These are phyloP conservation scores for Russula compacta DNA, from an alignment of 768 basidiomycete genomes.

Conservation along the genomic window DNA sequence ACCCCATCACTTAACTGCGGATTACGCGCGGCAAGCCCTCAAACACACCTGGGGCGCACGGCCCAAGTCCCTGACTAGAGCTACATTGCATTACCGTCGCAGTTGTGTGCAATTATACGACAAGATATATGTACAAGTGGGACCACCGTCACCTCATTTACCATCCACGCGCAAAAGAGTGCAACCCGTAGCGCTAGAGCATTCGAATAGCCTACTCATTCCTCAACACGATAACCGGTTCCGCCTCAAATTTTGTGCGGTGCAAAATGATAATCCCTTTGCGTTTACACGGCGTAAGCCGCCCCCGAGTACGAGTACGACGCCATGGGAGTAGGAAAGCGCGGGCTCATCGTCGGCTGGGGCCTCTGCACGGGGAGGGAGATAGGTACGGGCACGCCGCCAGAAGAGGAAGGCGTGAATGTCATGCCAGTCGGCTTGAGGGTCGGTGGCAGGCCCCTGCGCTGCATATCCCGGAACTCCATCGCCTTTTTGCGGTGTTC, in stretches of 20 bases:
- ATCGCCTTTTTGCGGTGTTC: not conserved
- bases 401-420: no score
- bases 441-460: not conserved
- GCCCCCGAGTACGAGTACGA: not conserved
- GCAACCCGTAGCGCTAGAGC: no score
- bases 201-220: no score
- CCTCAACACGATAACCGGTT: no score
- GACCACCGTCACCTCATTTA: not conserved
- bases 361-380: not conserved
- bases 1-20: no score
- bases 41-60: no score
- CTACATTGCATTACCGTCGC: not conserved
- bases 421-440: not conserved
- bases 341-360: not conserved
- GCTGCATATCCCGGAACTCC: not conserved
- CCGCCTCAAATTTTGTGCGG: no score
- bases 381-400: not conserved
- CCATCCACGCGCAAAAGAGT: no score
- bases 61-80: no score
- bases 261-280: no score
- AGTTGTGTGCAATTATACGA: not conserved
- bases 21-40: no score
- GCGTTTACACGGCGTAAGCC: no score
- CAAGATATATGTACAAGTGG: not conserved
- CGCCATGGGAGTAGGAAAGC: not conserved